Evolutionary conservation across 495 filamentous ascomycete species (phyloP).

Genomic region (Penicillium cinerascens): DNA sequence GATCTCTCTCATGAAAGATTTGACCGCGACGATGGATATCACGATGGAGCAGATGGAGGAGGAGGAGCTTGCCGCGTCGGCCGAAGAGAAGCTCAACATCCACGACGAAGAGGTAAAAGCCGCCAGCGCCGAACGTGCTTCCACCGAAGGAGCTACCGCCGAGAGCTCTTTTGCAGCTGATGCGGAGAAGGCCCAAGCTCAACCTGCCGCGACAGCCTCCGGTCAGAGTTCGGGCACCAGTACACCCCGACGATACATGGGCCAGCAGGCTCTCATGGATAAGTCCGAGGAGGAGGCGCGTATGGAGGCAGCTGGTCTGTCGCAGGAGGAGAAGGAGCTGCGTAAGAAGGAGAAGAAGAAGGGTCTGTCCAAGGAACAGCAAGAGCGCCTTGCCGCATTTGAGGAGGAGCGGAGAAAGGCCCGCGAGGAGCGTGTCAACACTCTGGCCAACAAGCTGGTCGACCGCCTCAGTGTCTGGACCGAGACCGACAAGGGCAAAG

Average conservation of each 20-base stretch:
- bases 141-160: slow-evolving; percentile 1
- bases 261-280: slow-evolving; percentile 83
- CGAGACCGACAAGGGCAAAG: slow-evolving; percentile 83
- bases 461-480: slow-evolving; percentile 95
- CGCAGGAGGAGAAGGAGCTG: slow-evolving; percentile 72
- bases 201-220: slow-evolving; percentile 21
- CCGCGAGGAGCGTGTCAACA: slow-evolving; percentile 87
- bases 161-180: slow-evolving; percentile 17
- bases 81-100: slow-evolving; percentile 48
- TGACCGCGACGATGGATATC: slow-evolving; percentile 88
- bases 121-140: slow-evolving; percentile 19
- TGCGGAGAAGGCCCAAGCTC: slow-evolving; percentile 12
- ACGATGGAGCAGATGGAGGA: slow-evolving; percentile 70
- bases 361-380: slow-evolving; percentile 80
- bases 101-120: slow-evolving; percentile 43
- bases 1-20: slow-evolving; percentile 87
- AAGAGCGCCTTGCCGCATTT: slow-evolving; percentile 81
- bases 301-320: slow-evolving; percentile 63
- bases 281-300: slow-evolving; percentile 82
- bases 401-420: slow-evolving; percentile 80
- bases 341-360: slow-evolving; percentile 87
- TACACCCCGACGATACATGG: slow-evolving; percentile 64
- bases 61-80: slow-evolving; percentile 54
- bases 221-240: slow-evolving; percentile 54
- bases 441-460: slow-evolving; percentile 75